These are phyloP conservation scores for Annulohypoxylon nitens DNA, from an alignment of 495 filamentous ascomycete genomes.

Conservation along the genomic window DNA sequence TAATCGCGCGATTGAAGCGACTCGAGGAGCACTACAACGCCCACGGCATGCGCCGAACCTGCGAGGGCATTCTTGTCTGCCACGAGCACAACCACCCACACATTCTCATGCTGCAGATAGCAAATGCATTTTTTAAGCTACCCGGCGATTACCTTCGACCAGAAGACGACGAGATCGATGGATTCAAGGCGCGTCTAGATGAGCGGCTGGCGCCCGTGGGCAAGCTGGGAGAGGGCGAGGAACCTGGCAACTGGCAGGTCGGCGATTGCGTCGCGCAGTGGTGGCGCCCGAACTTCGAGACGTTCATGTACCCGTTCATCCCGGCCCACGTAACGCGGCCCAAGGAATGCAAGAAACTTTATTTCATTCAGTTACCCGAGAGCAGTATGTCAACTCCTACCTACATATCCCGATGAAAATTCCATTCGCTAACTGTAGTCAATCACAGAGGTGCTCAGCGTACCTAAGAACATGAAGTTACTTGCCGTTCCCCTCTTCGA, in stretches of 20 bases:
- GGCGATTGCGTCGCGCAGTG: conserved; percentile 95
- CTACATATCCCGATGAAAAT: neutral
- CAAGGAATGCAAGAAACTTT: conserved; percentile 99
- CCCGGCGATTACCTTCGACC: conserved; percentile 95
- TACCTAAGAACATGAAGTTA: conserved; percentile 99
- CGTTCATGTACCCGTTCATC: conserved; percentile 99
- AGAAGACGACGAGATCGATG: conserved; percentile 90
- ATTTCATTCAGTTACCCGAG: conserved; percentile 92
- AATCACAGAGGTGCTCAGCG: conserved; percentile 86
- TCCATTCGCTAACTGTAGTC: conserved; percentile 36
- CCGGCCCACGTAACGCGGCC: conserved; percentile 94
- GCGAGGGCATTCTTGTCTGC: conserved; percentile 95
- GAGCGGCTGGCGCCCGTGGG: conserved; percentile 93
- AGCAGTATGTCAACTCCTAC: conserved; percentile 74
- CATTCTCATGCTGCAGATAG: conserved; percentile 98
- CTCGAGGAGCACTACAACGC: conserved; percentile 93
- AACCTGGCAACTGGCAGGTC: conserved; percentile 92
- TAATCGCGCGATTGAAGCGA: conserved; percentile 89
- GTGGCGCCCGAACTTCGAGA: conserved; percentile 99
- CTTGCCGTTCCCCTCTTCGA: conserved; percentile 97
- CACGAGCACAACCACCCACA: conserved; percentile 99
- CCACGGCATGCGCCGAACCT: conserved; percentile 96
- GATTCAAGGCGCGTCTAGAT: conserved; percentile 92
- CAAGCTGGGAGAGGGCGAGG: conserved; percentile 85
- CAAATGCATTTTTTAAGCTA: conserved; percentile 99